Conservation (phyloP, 345 rosid species). For the Salix purpurea region DNA sequence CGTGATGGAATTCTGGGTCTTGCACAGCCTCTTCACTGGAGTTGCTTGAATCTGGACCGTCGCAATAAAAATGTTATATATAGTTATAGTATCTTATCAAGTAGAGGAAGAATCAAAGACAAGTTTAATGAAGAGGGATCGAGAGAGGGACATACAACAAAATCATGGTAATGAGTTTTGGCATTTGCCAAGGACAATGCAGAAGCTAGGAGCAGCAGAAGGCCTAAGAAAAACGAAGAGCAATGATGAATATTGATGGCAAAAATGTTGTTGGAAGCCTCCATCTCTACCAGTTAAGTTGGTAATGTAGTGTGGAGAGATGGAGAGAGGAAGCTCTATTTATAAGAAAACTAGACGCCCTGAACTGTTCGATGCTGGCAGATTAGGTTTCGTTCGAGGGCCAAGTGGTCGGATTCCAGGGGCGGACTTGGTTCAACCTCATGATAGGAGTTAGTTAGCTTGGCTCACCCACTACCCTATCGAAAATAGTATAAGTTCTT, state of each 20-base stretch:
- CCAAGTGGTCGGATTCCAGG: not conserved
- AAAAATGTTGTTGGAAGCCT: not conserved
- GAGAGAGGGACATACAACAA: constrained; percentile 50
- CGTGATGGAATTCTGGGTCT: constrained; percentile 62
- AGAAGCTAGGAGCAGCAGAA: constrained; percentile 34
- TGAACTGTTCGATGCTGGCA: not conserved
- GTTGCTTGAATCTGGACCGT: constrained; percentile 61
- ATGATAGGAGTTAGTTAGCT: constrained; percentile 7
- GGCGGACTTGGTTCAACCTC: not conserved
- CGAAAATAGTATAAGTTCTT: not conserved
- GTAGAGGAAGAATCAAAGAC: not conserved
- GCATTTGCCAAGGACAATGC: constrained; percentile 35
- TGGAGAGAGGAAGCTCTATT: constrained; percentile 2
- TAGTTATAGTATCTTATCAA: not conserved
- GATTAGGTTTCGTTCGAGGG: not conserved
- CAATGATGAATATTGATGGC: not conserved
- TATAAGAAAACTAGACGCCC: not conserved
- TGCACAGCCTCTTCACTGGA: constrained; percentile 97
- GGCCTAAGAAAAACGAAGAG: constrained; percentile 22
- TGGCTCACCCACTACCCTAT: constrained; percentile 18
- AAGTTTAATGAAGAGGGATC: not conserved
- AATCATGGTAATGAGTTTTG: constrained; percentile 53
- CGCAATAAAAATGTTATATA: not conserved
- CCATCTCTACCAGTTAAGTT: constrained; percentile 1
- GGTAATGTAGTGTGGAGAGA: not conserved